Percentiles rank a stretch among this genome's conserved stretches.
phyloP scores from a whole-genome alignment of 805 yeast genomes.

The Myxozyma vanderwaltii region DNA sequence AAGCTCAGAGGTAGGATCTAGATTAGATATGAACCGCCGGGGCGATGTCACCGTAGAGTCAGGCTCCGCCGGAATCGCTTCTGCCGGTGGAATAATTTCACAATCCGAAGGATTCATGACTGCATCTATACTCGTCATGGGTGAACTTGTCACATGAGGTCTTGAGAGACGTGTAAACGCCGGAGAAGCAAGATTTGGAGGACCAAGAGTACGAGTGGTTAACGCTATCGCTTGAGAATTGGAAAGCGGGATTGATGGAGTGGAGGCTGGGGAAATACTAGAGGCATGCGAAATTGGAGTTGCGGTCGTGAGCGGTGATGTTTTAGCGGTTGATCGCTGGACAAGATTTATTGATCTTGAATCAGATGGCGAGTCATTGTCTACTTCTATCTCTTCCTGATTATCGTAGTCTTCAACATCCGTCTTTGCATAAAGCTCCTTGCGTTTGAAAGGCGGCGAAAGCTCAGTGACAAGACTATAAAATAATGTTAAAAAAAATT shows the following conservation, averaged over 20 bases:
- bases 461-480: conserved; percentile 3
- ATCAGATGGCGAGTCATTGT: not conserved
- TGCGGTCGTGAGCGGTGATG: not conserved
- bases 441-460: not conserved
- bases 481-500: not conserved
- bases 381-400: not conserved
- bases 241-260: no score
- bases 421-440: not conserved
- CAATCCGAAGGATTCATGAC: conserved; percentile 21
- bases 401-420: not conserved
- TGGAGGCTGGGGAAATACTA: no score
- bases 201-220: not conserved
- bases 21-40: conserved; percentile 32
- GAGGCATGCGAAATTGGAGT: no score
- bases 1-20: conserved; percentile 37
- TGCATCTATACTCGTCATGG: conserved; percentile 22
- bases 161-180: not conserved
- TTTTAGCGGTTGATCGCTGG: not conserved
- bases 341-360: not conserved
- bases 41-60: conserved; percentile 10
- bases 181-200: not conserved
- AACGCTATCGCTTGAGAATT: no score
- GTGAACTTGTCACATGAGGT: not conserved
- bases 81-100: conserved; percentile 19
- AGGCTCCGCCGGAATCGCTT: conserved; percentile 16